phyloP scores from a whole-genome alignment of 2,329 filamentous ascomycete species.

The Colletotrichum incanum region DNA sequence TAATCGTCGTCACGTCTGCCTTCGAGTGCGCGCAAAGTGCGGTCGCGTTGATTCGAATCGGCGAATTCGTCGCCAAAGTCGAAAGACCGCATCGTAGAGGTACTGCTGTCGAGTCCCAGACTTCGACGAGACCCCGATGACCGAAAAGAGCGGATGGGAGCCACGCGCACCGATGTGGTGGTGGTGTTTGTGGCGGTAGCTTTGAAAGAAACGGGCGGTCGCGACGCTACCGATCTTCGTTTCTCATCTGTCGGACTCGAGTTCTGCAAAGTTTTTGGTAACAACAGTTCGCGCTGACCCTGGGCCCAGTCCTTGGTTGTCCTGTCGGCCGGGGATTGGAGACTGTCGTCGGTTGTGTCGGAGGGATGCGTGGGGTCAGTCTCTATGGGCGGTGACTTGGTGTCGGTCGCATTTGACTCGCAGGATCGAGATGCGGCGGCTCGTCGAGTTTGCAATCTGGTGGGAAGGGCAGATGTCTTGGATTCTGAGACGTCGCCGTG shows the following conservation, averaged over 20 bases:
- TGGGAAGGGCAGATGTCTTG: conserved; percentile 48
- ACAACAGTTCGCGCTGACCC: conserved; percentile 64
- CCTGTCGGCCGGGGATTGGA: conserved; percentile 48
- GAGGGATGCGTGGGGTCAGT: conserved; percentile 53
- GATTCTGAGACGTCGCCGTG: conserved; percentile 42
- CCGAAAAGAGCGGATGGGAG: conserved; percentile 70
- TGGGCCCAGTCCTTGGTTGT: conserved; percentile 55
- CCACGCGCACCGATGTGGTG: conserved; percentile 59
- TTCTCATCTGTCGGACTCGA: conserved; percentile 64
- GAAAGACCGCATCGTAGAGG: conserved; percentile 59
- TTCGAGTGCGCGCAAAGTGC: conserved; percentile 67
- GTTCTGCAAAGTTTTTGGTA: conserved; percentile 59
- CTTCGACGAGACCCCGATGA: conserved; percentile 72
- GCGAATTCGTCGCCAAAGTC: conserved; percentile 60
- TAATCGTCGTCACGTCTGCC: conserved; percentile 58
- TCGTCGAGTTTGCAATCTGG: conserved; percentile 56
- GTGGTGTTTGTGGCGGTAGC: conserved; percentile 53
- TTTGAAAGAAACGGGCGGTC: conserved; percentile 67
- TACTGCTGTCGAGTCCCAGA: conserved; percentile 67
- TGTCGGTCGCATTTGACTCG: conserved; percentile 54
- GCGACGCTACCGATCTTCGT: conserved; percentile 56
- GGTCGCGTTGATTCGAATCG: conserved; percentile 64
- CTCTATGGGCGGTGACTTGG: conserved; percentile 51
- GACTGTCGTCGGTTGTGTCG: conserved; percentile 47
- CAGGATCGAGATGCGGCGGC: conserved; percentile 57